Evolutionary conservation across 345 rosid species (phyloP), one percentile per base, ranked within the genome.

Genomic region (Populus nigra): DNA sequence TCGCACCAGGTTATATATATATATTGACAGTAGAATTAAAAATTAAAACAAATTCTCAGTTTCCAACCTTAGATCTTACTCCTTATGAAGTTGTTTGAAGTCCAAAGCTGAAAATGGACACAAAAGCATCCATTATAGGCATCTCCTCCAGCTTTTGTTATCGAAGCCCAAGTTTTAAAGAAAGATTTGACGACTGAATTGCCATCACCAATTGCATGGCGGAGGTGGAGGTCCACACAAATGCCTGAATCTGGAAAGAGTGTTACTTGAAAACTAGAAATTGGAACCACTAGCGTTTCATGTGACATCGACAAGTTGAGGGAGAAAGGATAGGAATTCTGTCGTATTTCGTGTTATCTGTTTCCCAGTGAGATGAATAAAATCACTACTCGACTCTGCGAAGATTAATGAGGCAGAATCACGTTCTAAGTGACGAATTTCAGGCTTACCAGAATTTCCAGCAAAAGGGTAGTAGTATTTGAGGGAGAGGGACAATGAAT

Each of bases 221-320:
- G 55, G 31, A 68, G 15, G 3, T 66, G 61, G 35, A 74, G 36
- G 11, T 88, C 88, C 23, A 87, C 65, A 3, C 88, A 87, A 17
- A 87, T 22, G n/a, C 91, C 88, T 0, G 27, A 41, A 41, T 78
- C 76, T 12, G 89, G 85, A 73, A 87, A 85, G 29, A 87, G 39
- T 0, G 85, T 85, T 55, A 84, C 62, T 45, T 83, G 87, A 2
- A 89, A 33, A 15, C 76, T 82, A 74, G 77, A 27, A 38, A 47
- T 47, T 4, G 86, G 87, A n/a, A 79, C 1, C 13, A 69, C 69
- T 2, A 16, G 76, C 0, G 59, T 76, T 9, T 75, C 76, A 43
- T 43, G 23, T 12, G 36, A 67, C 7, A 72, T 4, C 5, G n/a
- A n/a, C 29, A 36, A 87, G 49, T 59, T 69, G 36, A 3, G 88